These are phyloP conservation scores for Phyllosticta citribraziliensis DNA, from an alignment of 2,329 filamentous ascomycete genomes.

Conservation along the genomic window DNA sequence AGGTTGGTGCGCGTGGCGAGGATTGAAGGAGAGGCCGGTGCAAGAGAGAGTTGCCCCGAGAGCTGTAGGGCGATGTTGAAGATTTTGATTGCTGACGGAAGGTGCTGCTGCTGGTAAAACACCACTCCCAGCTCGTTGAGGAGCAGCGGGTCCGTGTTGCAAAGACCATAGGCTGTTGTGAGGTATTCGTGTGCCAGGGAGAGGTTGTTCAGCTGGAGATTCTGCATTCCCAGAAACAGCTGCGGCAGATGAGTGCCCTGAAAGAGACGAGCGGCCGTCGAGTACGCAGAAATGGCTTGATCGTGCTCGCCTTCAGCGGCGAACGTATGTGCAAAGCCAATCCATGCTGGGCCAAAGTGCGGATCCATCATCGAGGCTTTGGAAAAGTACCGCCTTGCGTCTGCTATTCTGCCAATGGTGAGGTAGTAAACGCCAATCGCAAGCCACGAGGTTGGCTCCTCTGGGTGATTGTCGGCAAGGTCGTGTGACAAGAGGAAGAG, in stretches of 20 bases:
- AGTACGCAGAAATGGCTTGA: conserved; percentile 95
- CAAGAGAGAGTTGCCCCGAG: conserved; percentile 70
- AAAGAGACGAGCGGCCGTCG: conserved; percentile 85
- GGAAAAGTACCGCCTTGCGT: conserved; percentile 90
- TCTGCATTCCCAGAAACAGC: conserved; percentile 96
- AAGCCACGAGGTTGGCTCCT: conserved; percentile 86
- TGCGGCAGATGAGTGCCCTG: conserved; percentile 95
- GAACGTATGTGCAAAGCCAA: conserved; percentile 97
- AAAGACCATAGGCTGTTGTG: conserved; percentile 75
- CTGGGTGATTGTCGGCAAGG: conserved; percentile 80
- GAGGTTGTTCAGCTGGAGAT: conserved; percentile 92
- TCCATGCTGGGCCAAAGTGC: conserved; percentile 96
- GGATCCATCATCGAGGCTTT: conserved; percentile 97
- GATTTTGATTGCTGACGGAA: conserved; percentile 63
- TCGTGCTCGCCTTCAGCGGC: conserved; percentile 96
- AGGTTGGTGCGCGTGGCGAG: conserved; percentile 79
- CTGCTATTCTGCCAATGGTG: conserved; percentile 76
- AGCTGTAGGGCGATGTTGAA: conserved; percentile 71
- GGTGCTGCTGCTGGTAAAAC: conserved; percentile 81
- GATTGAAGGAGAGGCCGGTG: conserved; percentile 60
- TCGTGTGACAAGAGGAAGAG: conserved; percentile 90
- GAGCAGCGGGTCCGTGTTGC: conserved; percentile 76
- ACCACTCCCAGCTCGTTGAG: conserved; percentile 95
- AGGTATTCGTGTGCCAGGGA: conserved; percentile 88
- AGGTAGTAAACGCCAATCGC: conserved; percentile 95